Evolutionary conservation across 805 yeast genomes (phyloP).

Genomic region (Saccharomyces eubayanus): DNA sequence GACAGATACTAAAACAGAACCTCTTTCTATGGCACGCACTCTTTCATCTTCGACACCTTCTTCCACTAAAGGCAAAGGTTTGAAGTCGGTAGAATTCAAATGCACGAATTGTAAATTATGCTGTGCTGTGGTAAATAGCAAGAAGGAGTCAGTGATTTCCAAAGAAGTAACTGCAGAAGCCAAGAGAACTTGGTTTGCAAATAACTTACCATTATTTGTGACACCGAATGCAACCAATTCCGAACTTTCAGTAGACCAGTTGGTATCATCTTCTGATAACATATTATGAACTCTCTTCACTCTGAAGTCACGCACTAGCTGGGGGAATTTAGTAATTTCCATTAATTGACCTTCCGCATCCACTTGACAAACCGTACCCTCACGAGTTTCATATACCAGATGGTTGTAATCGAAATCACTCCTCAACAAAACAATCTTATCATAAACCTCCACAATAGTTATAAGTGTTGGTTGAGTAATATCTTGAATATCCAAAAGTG

Average conservation of each 20-base stretch:
- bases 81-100: constrained; percentile 38
- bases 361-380: constrained; percentile 47
- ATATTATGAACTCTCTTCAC: constrained; percentile 32
- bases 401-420: constrained; percentile 44
- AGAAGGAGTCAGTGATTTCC: constrained; percentile 57
- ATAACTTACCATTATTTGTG: constrained; percentile 66
- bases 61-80: constrained; percentile 34
- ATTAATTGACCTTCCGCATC: constrained; percentile 26
- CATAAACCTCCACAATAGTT: constrained; percentile 37
- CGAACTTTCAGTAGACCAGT: constrained; percentile 25
- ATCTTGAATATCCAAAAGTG: constrained; percentile 41
- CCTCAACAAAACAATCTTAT: constrained; percentile 49
- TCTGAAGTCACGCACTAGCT: constrained; percentile 55
- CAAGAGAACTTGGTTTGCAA: constrained; percentile 49
- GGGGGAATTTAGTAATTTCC: constrained; percentile 51
- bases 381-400: constrained; percentile 52
- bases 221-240: constrained; percentile 56
- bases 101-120: constrained; percentile 77
- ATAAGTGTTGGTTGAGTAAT: constrained; percentile 34
- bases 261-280: constrained; percentile 14
- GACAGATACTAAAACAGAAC: constrained; percentile 72
- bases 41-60: constrained; percentile 59
- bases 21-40: constrained; percentile 81
- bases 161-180: constrained; percentile 77
- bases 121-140: constrained; percentile 82